Percentiles rank a stretch among this genome's conserved stretches.
phyloP scores from a whole-genome alignment of 1,284 basidiomycete species.

The Afroboletus lepidellus region DNA sequence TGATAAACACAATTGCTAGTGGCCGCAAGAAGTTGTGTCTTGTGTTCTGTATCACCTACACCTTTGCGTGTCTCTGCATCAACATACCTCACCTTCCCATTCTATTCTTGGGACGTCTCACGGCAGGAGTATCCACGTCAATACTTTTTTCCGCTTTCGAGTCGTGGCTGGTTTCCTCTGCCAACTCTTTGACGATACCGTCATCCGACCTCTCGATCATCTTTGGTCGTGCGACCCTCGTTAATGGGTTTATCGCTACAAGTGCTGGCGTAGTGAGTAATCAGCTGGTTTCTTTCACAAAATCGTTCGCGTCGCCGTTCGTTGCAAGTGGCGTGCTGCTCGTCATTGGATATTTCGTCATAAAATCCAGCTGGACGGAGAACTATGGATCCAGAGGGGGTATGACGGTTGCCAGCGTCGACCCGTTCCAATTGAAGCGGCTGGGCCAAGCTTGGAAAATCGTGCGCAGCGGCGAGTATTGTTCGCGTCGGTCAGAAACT shows the following conservation, averaged over 20 bases:
- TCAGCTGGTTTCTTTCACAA: conserved; percentile 48
- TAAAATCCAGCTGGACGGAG: conserved; percentile 60
- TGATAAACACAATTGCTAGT: conserved; percentile 25
- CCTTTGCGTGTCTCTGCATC: conserved; percentile 56
- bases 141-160: conserved; percentile 76
- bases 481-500: not conserved
- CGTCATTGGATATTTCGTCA: conserved; percentile 53
- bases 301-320: conserved; percentile 61
- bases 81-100: conserved; percentile 55
- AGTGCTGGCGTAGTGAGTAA: conserved; percentile 65
- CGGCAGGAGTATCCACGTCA: conserved; percentile 69
- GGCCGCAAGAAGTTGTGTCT: conserved; percentile 68
- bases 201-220: conserved; percentile 63
- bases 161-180: conserved; percentile 68
- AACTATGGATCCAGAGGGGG: conserved; percentile 58
- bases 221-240: conserved; percentile 66
- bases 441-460: conserved; percentile 57
- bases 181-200: conserved; percentile 49
- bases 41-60: conserved; percentile 65
- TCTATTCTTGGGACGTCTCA: conserved; percentile 58
- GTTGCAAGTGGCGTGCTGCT: conserved; percentile 59
- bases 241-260: conserved; percentile 71
- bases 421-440: conserved; percentile 53
- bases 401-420: conserved; percentile 26
- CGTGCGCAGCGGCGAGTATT: conserved; percentile 49